Conservation (phyloP, 176 grass and related monocot species). For the Carex myosuroides region DNA sequence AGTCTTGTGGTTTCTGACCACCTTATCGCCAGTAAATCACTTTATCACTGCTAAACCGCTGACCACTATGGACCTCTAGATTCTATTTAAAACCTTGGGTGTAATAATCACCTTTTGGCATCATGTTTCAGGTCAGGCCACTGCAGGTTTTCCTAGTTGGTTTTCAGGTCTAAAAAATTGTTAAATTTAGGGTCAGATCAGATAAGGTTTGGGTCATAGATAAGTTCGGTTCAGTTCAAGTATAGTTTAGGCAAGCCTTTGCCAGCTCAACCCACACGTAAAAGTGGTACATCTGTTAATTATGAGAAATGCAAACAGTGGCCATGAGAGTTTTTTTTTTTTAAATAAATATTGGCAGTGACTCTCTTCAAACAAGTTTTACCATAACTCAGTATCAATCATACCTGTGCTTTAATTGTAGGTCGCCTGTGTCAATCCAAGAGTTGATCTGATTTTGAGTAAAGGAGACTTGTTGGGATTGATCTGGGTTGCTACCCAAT, state of each 20-base stretch:
- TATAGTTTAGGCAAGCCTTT: not conserved
- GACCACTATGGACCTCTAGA: not conserved
- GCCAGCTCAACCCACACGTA: not conserved
- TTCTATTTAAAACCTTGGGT: not conserved
- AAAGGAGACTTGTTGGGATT: constrained; percentile 54
- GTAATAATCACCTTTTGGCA: not conserved
- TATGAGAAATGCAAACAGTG: not conserved
- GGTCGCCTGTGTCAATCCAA: constrained; percentile 56
- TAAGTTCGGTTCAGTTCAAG: not conserved
- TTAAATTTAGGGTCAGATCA: not conserved
- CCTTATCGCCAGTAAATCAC: not conserved
- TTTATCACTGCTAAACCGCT: not conserved
- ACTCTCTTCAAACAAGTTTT: not conserved
- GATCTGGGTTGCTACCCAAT: constrained; percentile 69
- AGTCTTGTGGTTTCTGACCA: not conserved
- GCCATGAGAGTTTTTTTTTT: not conserved
- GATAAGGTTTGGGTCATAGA: not conserved
- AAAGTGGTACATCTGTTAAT: not conserved
- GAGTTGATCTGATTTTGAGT: constrained; percentile 61
- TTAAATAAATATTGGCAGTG: not conserved
- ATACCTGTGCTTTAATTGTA: constrained; percentile 65
- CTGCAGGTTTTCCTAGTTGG: not conserved
- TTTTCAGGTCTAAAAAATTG: not conserved
- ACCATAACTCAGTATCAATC: not conserved
- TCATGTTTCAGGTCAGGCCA: not conserved